A percentile compares a stretch with the other conserved stretches of the same genome.
Evolutionary conservation across 2,329 filamentous ascomycete species (phyloP).

Genomic region (Didymella glomerata): DNA sequence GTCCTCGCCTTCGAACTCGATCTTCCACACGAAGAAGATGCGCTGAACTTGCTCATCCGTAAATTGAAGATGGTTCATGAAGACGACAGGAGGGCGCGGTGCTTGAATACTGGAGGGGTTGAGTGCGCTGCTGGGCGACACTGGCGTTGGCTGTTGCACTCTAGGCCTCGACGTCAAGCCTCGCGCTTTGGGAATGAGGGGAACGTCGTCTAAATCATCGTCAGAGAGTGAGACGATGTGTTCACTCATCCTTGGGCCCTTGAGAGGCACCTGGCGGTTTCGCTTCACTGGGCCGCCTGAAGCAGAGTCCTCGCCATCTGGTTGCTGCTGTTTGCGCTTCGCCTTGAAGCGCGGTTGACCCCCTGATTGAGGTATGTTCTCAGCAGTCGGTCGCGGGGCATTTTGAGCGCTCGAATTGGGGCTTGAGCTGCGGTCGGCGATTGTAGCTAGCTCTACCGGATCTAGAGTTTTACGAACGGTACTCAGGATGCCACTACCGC

Average conservation of each 20-base stretch:
- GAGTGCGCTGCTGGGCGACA: neutral
- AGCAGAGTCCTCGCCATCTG: neutral
- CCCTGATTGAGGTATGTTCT: neutral
- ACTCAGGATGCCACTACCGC: neutral
- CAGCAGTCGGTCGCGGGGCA: neutral
- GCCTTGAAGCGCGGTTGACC: neutral
- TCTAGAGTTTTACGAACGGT: neutral
- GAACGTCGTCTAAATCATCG: neutral
- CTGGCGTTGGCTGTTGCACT: neutral
- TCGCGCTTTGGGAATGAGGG: neutral
- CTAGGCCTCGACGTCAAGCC: neutral
- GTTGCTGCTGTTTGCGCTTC: neutral
- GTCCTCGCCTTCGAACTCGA: conserved; percentile 1
- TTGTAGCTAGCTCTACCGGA: neutral
- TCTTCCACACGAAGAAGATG: conserved; percentile 1
- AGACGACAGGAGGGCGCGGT: neutral
- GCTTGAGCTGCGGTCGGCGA: neutral
- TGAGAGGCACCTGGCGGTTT: neutral
- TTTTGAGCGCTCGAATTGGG: too few species aligned
- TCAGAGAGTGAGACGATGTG: neutral
- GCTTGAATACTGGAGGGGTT: neutral
- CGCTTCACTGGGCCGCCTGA: neutral
- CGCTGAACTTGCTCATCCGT: neutral
- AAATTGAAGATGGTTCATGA: neutral
- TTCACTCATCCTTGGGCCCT: neutral